Conservation (phyloP, 306 rosid genomes). For the Glycine latifolia region DNA sequence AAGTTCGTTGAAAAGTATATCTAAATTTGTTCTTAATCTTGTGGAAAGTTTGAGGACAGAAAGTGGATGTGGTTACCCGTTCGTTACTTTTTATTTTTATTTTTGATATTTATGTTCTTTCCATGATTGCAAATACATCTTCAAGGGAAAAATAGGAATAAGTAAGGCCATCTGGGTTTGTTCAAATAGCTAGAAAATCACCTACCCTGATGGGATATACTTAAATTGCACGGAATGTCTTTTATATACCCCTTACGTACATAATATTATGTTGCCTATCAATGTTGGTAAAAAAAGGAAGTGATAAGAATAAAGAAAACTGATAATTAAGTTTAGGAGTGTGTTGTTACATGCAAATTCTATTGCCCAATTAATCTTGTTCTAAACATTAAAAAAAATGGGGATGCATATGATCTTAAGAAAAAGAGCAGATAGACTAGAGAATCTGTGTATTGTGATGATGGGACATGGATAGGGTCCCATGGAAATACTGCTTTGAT, state of each 20-base stretch:
- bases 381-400: not conserved
- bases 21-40: not conserved
- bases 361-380: not conserved
- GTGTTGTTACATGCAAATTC: not conserved
- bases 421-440: constrained; percentile 37
- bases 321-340: not conserved
- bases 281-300: not conserved
- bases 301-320: not conserved
- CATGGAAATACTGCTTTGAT: constrained; percentile 48
- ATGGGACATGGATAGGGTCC: constrained; percentile 62
- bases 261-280: not conserved
- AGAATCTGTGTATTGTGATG: constrained; percentile 47
- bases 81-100: not conserved
- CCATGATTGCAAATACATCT: constrained; percentile 7
- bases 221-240: not conserved
- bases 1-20: not conserved
- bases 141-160: not conserved
- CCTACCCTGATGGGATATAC: not conserved
- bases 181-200: not conserved
- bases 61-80: not conserved
- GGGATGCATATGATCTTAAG: not conserved
- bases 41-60: constrained; percentile 14
- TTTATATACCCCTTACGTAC: not conserved
- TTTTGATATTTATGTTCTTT: not conserved
- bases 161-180: not conserved